Evolutionary conservation across 2,329 filamentous ascomycete genomes (phyloP).

Genomic region (Diplodia seriata): DNA sequence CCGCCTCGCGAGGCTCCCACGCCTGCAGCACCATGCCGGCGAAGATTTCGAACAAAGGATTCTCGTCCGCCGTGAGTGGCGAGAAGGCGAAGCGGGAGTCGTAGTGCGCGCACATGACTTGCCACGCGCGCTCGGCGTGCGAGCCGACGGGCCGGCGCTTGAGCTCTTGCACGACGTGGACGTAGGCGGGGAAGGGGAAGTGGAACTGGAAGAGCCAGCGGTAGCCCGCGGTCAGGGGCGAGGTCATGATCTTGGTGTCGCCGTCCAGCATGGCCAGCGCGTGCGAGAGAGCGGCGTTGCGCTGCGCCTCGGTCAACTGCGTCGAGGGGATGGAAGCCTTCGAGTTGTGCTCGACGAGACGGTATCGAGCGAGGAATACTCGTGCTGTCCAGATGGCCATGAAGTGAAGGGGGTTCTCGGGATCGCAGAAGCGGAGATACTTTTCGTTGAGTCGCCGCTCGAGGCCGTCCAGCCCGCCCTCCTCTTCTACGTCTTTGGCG

Average conservation of each 20-base stretch:
- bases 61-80: not conserved
- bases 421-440: conserved; percentile 55
- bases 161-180: conserved; percentile 55
- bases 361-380: conserved; percentile 56
- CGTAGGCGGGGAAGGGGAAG: conserved; percentile 59
- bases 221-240: conserved; percentile 51
- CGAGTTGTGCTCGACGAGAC: conserved; percentile 58
- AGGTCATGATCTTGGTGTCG: conserved; percentile 55
- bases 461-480: conserved; percentile 44
- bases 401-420: conserved; percentile 54
- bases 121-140: not conserved
- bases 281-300: conserved; percentile 41
- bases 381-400: conserved; percentile 58
- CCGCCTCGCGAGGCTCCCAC: not conserved
- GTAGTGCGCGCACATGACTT: not conserved
- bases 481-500: conserved; percentile 40
- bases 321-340: not conserved
- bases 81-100: not conserved
- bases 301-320: conserved; percentile 35
- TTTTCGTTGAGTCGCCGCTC: conserved; percentile 52
- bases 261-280: conserved; percentile 54
- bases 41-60: not conserved
- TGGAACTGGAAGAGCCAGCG: conserved; percentile 53
- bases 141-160: conserved; percentile 43
- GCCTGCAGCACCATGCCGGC: not conserved